Conservation (phyloP, 306 rosid species). For the Casuarina cunninghamiana region DNA sequence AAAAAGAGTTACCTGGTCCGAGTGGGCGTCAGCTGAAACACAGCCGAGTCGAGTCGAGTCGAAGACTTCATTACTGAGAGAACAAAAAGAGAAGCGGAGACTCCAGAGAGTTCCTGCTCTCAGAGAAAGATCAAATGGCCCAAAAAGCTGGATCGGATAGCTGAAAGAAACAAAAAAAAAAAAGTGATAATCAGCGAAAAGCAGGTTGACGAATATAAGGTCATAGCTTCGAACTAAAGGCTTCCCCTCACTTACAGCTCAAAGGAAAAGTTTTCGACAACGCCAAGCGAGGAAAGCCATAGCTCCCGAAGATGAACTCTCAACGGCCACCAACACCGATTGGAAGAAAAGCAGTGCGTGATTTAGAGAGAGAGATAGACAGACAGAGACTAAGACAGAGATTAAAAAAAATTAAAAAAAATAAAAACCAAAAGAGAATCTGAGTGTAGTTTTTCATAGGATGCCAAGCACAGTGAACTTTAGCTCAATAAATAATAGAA, state of each 20-base stretch:
- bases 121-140: slow-evolving; percentile 26
- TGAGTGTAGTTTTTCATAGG: not conserved
- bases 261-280: slow-evolving; percentile 33
- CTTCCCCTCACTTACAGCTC: slow-evolving; percentile 3
- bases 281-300: slow-evolving; percentile 27
- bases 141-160: slow-evolving; percentile 37
- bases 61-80: slow-evolving; percentile 61
- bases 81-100: slow-evolving; percentile 18
- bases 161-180: not conserved
- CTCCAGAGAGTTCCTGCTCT: not conserved
- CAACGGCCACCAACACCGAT: slow-evolving; percentile 33
- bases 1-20: slow-evolving; percentile 65
- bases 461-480: slow-evolving; percentile 1
- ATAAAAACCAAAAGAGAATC: not conserved
- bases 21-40: slow-evolving; percentile 97
- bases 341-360: not conserved
- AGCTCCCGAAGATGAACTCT: slow-evolving; percentile 40
- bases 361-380: slow-evolving; percentile 1
- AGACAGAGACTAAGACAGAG: not conserved
- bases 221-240: slow-evolving; percentile 22
- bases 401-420: not conserved
- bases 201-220: slow-evolving; percentile 17
- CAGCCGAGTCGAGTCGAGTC: slow-evolving; percentile 70
- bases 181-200: slow-evolving; percentile 10
- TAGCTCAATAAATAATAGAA: not conserved